These are phyloP conservation scores for Podospora pseudocomata DNA, from an alignment of 495 filamentous ascomycete species.

Conservation along the genomic window DNA sequence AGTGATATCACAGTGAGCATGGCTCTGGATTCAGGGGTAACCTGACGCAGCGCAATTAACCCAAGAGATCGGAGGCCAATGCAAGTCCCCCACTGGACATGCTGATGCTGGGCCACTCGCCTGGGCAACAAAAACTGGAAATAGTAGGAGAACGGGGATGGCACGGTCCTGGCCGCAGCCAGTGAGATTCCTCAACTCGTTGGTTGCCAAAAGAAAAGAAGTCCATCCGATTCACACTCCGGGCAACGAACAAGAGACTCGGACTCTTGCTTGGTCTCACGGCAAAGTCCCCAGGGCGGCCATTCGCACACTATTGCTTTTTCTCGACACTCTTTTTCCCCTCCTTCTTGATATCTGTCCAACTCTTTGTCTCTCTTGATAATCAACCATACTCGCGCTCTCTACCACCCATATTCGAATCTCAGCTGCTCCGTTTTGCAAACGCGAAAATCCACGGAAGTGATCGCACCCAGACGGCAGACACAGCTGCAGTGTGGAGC, in stretches of 20 bases:
- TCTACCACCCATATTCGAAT: background rate
- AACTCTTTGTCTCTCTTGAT: background rate
- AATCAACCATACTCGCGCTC: slow-evolving; percentile 1
- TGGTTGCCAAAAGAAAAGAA: background rate
- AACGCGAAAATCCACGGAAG: background rate
- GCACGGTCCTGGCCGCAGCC: slow-evolving; percentile 4
- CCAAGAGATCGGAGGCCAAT: slow-evolving; percentile 12
- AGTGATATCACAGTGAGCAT: background rate
- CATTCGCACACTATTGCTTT: slow-evolving; percentile 4
- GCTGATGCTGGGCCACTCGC: slow-evolving; percentile 5
- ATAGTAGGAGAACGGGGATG: slow-evolving; percentile 6
- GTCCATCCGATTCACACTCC: background rate
- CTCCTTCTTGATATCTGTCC: slow-evolving; percentile 1
- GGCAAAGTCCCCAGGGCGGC: background rate
- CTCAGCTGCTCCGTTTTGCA: background rate
- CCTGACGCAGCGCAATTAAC: slow-evolving; percentile 11
- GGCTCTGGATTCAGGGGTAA: slow-evolving; percentile 16
- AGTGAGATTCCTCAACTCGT: slow-evolving; percentile 5
- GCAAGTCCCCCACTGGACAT: slow-evolving; percentile 7
- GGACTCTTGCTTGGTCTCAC: slow-evolving; percentile 8
- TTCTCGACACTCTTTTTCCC: slow-evolving; percentile 17
- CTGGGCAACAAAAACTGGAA: background rate
- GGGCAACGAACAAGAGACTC: background rate
- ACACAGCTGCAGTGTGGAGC: background rate
- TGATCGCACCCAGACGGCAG: background rate